Evolutionary conservation across 2,329 filamentous ascomycete species (phyloP), one percentile per base, ranked within the genome.

Genomic region (Paramyrothecium roridum): DNA sequence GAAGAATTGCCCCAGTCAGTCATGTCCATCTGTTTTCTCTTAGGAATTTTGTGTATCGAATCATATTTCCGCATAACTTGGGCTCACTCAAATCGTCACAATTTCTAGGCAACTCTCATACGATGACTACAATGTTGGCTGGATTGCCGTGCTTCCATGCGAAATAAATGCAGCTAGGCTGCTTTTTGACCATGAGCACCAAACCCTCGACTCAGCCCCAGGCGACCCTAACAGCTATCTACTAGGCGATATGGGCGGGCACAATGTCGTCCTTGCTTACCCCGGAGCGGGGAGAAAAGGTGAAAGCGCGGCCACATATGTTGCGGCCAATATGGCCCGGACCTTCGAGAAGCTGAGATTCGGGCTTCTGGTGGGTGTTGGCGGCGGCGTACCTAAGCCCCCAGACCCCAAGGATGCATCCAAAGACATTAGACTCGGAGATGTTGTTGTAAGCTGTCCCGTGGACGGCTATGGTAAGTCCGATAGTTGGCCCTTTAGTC

Each of bases 71-170:
- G n/a, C n/a, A n/a, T n/a, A n/a, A n/a, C n/a, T n/a, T n/a, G n/a
- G n/a, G n/a, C n/a, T n/a, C n/a, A n/a, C n/a, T n/a, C n/a, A n/a
- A n/a, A n/a, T n/a, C n/a, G n/a, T n/a, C n/a, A n/a, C n/a, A n/a
- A n/a, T n/a, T n/a, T n/a, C n/a, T n/a, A n/a, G 33, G 33, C 8
- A 47, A 47, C n/a, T 47, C 11, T 11, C 45, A 10, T 21, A 47
- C n/a, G 45, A 47, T n/a, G 16, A 10, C 8, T 67, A 66, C 40
- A 62, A 59, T 2, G 49, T 67, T 21, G 64, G 59, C 6, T 67
- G 64, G 65, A 59, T 67, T 19, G 64, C 57, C 40, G 62, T 61
- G 2, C 53, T 66, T 3, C 26, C 43, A 1, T 50, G 53, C 2
- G 64, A 68, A 20, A 49, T 54, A 30, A 54, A 59, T 22, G 63